phyloP scores from a whole-genome alignment of 257 asterid genomes.

The Lycium barbarum region DNA sequence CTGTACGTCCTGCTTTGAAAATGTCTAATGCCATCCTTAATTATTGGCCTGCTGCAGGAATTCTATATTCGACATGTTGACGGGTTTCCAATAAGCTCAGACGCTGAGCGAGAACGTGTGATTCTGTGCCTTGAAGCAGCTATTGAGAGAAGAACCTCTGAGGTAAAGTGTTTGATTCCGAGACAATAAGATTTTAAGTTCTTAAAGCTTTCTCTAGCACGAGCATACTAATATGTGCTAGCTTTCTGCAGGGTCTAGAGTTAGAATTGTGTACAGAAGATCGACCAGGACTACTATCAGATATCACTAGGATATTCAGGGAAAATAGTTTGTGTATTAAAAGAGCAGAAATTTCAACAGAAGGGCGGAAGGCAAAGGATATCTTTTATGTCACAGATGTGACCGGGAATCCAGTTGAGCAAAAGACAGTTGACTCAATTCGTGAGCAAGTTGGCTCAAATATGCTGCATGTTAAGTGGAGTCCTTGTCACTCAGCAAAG shows the following conservation, averaged over 20 bases:
- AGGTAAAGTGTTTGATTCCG: constrained; percentile 44
- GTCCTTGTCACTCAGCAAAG: constrained; percentile 43
- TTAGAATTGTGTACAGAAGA: constrained; percentile 69
- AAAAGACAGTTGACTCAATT: constrained; percentile 66
- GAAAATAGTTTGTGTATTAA: constrained; percentile 71
- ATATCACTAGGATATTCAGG: constrained; percentile 76
- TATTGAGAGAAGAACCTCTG: constrained; percentile 75
- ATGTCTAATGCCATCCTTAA: constrained; percentile 20
- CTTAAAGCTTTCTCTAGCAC: constrained; percentile 5
- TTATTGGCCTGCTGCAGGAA: constrained; percentile 50
- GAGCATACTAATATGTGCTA: constrained; percentile 26
- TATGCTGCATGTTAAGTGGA: constrained; percentile 61
- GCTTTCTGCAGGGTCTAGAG: constrained; percentile 65
- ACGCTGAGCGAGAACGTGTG: constrained; percentile 83
- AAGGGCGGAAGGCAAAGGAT: constrained; percentile 68
- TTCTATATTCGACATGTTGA: constrained; percentile 81
- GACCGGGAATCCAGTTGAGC: constrained; percentile 68
- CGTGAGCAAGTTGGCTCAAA: constrained; percentile 69
- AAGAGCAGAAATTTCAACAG: constrained; percentile 82
- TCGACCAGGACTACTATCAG: constrained; percentile 74
- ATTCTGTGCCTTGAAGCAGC: constrained; percentile 87
- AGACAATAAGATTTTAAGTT: background rate
- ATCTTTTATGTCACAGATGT: constrained; percentile 77
- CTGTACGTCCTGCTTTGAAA: background rate
- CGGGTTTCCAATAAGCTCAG: constrained; percentile 79